Evolutionary conservation across 257 asterid genomes (phyloP).

Genomic region (Catharanthus roseus): DNA sequence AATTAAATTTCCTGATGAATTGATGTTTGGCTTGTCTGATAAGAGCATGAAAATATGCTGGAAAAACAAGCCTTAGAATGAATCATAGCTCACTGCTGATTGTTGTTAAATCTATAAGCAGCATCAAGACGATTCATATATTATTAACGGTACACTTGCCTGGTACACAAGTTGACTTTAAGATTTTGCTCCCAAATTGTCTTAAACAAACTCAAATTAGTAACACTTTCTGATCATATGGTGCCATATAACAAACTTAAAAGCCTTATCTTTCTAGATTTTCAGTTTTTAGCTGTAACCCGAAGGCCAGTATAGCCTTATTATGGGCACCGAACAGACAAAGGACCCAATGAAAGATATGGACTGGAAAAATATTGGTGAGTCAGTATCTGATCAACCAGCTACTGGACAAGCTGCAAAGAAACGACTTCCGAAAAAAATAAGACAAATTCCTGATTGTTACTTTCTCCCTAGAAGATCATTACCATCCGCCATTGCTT

Average conservation of each 20-base stretch:
- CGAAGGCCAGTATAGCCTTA: slow-evolving; percentile 6
- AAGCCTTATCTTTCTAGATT: slow-evolving; percentile 11
- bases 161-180: neutral
- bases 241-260: neutral
- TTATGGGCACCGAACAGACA: slow-evolving; percentile 41
- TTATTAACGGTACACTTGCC: neutral
- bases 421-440: slow-evolving; percentile 54
- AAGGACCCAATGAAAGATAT: slow-evolving; percentile 43
- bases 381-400: slow-evolving; percentile 31
- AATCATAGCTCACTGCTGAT: neutral
- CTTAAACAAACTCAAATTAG: neutral
- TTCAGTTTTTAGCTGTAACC: slow-evolving; percentile 11
- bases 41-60: no score
- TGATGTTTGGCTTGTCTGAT: no score
- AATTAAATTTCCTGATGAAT: no score
- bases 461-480: slow-evolving; percentile 82
- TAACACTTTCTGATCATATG: neutral
- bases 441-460: slow-evolving; percentile 69
- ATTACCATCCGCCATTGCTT: slow-evolving; percentile 35
- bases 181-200: neutral
- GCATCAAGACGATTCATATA: neutral
- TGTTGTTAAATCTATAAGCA: neutral
- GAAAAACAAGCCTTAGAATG: no score
- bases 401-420: slow-evolving; percentile 42
- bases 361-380: slow-evolving; percentile 61